Evolutionary conservation across 2,329 filamentous ascomycete genomes (phyloP), one percentile per base, ranked within the genome.

Genomic region (Calonectria pteridis): DNA sequence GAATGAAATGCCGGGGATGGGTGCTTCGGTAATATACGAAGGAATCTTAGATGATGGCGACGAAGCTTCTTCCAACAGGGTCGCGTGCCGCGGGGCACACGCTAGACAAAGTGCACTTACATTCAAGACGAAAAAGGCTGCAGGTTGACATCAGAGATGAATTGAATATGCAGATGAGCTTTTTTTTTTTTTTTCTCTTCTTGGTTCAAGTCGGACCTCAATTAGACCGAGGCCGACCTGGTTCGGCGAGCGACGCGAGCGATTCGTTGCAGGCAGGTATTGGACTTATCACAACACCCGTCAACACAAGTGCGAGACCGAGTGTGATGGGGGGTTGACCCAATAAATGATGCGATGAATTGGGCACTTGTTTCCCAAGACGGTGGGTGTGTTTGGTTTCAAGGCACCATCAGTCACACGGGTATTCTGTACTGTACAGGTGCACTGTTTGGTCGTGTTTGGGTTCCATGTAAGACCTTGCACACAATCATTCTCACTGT

Each of bases 191-290:
- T 46, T 23, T 23, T 46, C 11, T 46, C 7, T 10, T 1, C 43
- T 23, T 46, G 43, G 10, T n/a, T 2, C 43, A 46, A 23, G 43
- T 78, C 75, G 72, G 76, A 79, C 76, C 75, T 76, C 75, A 71
- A 75, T 79, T 79, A n/a, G 28, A 51, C 72, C 74, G 74, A 78
- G 50, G 18, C 51, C 63, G 51, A 66, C 43, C 35, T 40, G 51
- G 35, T 67, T 20, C 28, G 11, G 29, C 20, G 4, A 31, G 11
- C 23, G 13, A 13, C 13, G 33, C n/a, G 31, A 28, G 14, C 20
- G 55, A 40, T 37, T 59, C 33, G 55, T n/a, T 59, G 55, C 55
- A 37, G 18, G 40, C 5, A 46, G n/a, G n/a, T n/a, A n/a, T 40
- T 26, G 33, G 6, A 20, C n/a, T 62, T 16, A 26, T 62, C 35